phyloP scores from a whole-genome alignment of 805 yeast species.

The Wickerhamia fluorescens region DNA sequence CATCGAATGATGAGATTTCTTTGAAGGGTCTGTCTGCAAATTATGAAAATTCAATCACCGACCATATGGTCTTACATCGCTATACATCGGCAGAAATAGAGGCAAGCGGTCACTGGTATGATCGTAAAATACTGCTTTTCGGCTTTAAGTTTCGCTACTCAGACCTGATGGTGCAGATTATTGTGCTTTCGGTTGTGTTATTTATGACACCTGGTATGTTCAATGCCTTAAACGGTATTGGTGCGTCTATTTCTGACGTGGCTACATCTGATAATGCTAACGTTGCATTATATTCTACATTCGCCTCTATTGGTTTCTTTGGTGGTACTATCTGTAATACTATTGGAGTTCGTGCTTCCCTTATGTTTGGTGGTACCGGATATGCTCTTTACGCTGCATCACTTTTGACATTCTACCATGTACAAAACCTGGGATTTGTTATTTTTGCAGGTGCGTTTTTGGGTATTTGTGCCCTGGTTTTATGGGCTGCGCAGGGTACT shows the following conservation, averaged over 20 bases:
- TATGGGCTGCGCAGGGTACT: slow-evolving; percentile 57
- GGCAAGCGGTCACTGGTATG: slow-evolving; percentile 36
- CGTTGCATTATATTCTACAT: slow-evolving; percentile 48
- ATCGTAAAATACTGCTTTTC: slow-evolving; percentile 9
- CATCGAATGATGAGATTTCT: too few species aligned
- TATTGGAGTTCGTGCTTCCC: slow-evolving; percentile 38
- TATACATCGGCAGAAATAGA: slow-evolving; percentile 23
- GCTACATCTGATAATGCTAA: slow-evolving; percentile 40
- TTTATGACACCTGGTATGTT: slow-evolving; percentile 49
- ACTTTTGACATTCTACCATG: slow-evolving; percentile 41
- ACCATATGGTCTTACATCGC: too few species aligned
- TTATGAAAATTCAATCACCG: too few species aligned
- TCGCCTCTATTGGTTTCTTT: slow-evolving; percentile 52
- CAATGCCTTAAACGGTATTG: slow-evolving; percentile 45
- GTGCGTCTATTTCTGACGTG: slow-evolving; percentile 34
- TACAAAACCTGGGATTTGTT: slow-evolving; percentile 42
- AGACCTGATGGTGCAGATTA: slow-evolving; percentile 34
- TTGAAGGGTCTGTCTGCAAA: too few species aligned
- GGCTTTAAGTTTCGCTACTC: slow-evolving; percentile 22
- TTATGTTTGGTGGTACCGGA: slow-evolving; percentile 49
- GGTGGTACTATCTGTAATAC: slow-evolving; percentile 49
- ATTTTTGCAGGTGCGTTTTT: slow-evolving; percentile 52
- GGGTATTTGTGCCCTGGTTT: slow-evolving; percentile 47
- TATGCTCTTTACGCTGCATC: slow-evolving; percentile 49
- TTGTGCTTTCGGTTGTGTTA: slow-evolving; percentile 39